Conservation (phyloP, 192 early-diverging fungal genomes). For the Entrophospora sp. region DNA sequence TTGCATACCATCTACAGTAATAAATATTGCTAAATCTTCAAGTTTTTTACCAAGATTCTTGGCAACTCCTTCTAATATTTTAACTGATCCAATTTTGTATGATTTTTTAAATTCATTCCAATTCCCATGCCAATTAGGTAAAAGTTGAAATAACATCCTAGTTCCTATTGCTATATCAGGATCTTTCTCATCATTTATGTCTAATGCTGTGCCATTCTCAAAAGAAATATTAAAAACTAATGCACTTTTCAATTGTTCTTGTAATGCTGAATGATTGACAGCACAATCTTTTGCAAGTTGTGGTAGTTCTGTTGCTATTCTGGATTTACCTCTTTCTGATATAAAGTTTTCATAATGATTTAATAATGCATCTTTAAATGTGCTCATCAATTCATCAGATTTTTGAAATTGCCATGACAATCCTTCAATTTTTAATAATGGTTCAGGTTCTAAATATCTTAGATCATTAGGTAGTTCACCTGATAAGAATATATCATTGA, state of each 20-base stretch:
- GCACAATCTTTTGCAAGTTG: constrained; percentile 5
- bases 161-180: background rate
- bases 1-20: background rate
- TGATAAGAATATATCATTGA: no score
- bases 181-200: background rate
- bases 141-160: background rate
- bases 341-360: constrained; percentile 5
- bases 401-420: background rate
- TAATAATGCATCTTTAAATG: background rate
- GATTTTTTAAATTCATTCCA: background rate
- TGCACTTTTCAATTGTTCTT: background rate
- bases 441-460: background rate
- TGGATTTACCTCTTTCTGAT: background rate
- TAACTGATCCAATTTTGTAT: background rate
- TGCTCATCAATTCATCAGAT: background rate
- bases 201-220: background rate
- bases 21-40: background rate
- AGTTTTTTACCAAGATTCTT: no score
- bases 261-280: background rate
- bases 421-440: background rate
- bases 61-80: no score
- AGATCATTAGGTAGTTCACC: background rate
- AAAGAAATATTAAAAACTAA: constrained; percentile 4
- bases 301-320: background rate
- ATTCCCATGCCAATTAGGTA: background rate